These are phyloP conservation scores for Breviolum minutum DNA, from an alignment of 73 alveolate genomes.

Conservation along the genomic window DNA sequence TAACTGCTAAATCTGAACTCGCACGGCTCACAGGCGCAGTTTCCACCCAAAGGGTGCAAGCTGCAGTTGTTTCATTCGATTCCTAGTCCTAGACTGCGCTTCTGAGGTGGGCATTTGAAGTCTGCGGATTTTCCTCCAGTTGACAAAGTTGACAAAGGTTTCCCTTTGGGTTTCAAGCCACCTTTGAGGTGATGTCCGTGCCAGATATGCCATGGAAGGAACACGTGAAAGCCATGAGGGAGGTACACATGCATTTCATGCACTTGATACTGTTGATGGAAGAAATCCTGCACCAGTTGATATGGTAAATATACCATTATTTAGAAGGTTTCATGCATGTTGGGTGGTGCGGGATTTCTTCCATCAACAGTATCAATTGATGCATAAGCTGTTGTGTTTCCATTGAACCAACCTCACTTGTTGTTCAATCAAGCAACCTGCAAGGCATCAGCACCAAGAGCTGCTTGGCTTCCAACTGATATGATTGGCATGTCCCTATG, in stretches of 20 bases:
- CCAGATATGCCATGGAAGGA: constrained; percentile 69
- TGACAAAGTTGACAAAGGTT: neutral
- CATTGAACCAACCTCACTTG: no score
- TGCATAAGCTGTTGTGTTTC: no score
- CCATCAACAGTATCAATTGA: no score
- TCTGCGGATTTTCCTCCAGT: neutral
- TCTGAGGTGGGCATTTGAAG: no score
- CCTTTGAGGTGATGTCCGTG: neutral
- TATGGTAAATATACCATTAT: no score
- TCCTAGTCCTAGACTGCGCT: no score
- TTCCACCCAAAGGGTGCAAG: constrained; percentile 14
- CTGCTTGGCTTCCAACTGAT: no score
- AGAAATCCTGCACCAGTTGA: no score
- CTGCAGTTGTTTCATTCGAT: neutral
- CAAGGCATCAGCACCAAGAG: neutral
- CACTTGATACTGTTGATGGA: neutral
- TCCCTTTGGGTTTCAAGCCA: neutral
- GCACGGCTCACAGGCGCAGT: neutral
- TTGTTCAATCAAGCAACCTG: no score
- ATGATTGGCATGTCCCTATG: neutral
- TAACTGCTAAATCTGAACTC: no score
- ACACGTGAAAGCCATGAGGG: constrained; percentile 52
- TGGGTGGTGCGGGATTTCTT: no score
- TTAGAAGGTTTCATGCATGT: no score
- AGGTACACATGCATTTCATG: neutral